A percentile compares a stretch with the other conserved stretches of the same genome.
Evolutionary conservation across 345 rosid genomes (phyloP).

Genomic region (Eucalyptus globulus): DNA sequence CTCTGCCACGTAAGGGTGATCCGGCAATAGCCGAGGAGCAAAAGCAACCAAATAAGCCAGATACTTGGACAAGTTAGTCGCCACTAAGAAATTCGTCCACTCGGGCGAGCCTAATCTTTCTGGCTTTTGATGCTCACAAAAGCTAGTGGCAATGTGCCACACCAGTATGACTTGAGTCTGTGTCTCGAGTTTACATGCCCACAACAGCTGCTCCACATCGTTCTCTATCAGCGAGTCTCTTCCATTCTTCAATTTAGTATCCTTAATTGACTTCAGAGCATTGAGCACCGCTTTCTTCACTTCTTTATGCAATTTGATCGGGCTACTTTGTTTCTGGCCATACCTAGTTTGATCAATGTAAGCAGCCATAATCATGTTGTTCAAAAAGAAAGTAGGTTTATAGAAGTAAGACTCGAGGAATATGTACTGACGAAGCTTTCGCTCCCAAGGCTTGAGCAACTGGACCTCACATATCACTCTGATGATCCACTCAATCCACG

Average conservation of each 20-base stretch:
- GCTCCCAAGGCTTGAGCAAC: neutral
- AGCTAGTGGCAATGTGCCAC: no score
- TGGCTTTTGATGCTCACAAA: rapidly evolving
- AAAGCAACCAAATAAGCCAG: neutral
- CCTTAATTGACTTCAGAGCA: neutral
- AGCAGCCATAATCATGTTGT: neutral
- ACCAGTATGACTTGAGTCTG: no score
- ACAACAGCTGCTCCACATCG: rapidly evolving
- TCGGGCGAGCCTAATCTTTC: no score
- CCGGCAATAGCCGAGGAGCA: neutral
- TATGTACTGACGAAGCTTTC: neutral
- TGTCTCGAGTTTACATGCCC: no score
- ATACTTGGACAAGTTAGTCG: neutral
- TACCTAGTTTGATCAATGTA: neutral
- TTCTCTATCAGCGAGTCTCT: rapidly evolving
- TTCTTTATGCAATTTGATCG: neutral
- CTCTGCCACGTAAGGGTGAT: neutral
- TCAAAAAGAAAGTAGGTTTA: neutral
- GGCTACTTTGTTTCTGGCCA: neutral
- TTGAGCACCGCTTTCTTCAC: neutral
- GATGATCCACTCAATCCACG: neutral
- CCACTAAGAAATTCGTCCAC: neutral
- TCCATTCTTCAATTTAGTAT: no score
- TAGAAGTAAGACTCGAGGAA: neutral
- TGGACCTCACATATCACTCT: neutral